Conservation (phyloP, 2,329 filamentous ascomycete genomes). For the Rutstroemia sp. region DNA sequence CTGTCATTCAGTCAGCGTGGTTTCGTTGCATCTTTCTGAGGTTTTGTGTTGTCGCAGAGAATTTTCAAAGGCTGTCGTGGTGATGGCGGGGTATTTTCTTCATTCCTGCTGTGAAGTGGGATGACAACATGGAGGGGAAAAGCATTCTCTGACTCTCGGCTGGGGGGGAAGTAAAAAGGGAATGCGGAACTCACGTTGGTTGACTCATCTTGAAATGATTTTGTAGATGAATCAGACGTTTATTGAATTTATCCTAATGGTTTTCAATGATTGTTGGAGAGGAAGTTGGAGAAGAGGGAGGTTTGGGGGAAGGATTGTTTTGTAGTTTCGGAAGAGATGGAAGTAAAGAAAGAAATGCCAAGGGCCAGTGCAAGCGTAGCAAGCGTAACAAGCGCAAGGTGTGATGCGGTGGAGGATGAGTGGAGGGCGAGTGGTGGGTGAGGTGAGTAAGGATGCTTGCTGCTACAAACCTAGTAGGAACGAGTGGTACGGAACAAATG, state of each 20-base stretch:
- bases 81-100: constrained; percentile 4
- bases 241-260: constrained; percentile 7
- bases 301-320: background rate
- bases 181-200: constrained; percentile 51
- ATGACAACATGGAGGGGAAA: background rate
- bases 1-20: constrained; percentile 26
- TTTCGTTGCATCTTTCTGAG: background rate
- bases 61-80: background rate
- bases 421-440: background rate
- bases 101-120: background rate
- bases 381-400: too few relatives aligned
- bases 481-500: too few relatives aligned
- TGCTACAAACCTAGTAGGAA: too few relatives aligned
- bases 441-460: background rate
- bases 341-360: background rate
- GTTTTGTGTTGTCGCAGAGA: background rate
- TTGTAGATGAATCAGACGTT: constrained; percentile 8
- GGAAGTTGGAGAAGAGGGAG: background rate
- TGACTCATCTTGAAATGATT: constrained; percentile 23
- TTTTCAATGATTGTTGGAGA: constrained; percentile 5
- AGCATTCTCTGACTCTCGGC: background rate
- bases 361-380: too few relatives aligned
- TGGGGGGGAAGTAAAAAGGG: too few relatives aligned
- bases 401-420: background rate
- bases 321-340: background rate